Evolutionary conservation across 2,329 filamentous ascomycete genomes (phyloP), one percentile per base, ranked within the genome.

Genomic region (Talaromyces amestolkiae): DNA sequence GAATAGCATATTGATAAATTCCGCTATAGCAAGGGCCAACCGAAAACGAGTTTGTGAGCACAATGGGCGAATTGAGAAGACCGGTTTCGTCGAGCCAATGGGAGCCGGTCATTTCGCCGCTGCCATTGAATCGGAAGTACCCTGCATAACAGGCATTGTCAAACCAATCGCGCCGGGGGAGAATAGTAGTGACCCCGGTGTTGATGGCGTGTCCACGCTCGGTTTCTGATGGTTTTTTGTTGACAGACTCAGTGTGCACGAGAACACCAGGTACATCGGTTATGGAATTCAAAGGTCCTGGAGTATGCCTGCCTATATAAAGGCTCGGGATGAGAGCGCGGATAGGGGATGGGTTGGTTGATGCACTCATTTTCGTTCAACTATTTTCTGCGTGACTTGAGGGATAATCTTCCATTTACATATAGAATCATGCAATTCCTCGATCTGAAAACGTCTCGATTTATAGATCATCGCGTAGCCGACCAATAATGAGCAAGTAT

Each of bases 11-110:
- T 33, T 65, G n/a, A 49, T 61, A 65, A 7, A 65, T 49, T 0
- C 63, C 63, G 3, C 35, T 45, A 37, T 65, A 65, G 35, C 63
- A 65, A 1, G 63, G 63, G 0, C 63, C 63, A 8, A 65, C 63
- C 9, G 63, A 43, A 17, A 65, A 65, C 0, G 63, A 65, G 22
- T 65, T 65, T 24, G 63, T 65, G 63, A 65, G 41, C 9, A 65
- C 47, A 45, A 65, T 61, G 1, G 63, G 63, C 3, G 63, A 65
- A 37, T 61, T 65, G 1, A 65, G 58, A 1, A 65, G 13, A 2
- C 63, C 63, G 1, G 63, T 65, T 27, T 65, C 63, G 33, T 65
- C 63, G 19, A 65, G 47, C 63, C 63, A 65, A 33, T 65, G 63
- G 1, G 63, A 61, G 9, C 63, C 63, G 5, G 63, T 65, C 63